Evolutionary conservation across 1,139 yeast species (phyloP).

Genomic region (Meyerozyma guilliermondii): DNA sequence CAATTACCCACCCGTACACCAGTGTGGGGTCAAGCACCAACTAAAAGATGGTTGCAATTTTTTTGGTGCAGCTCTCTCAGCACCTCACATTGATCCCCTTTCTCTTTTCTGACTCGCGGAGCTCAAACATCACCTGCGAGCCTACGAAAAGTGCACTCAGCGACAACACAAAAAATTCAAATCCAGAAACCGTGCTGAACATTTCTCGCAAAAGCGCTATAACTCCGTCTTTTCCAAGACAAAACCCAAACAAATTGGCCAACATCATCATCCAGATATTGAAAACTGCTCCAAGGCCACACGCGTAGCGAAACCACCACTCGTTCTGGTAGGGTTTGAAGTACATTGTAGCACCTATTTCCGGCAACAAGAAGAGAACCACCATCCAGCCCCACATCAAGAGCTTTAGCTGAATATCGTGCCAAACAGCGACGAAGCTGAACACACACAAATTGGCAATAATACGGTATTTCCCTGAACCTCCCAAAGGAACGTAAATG

Average conservation of each 20-base stretch:
- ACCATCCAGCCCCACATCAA: constrained; percentile 96
- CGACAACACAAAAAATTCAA: constrained; percentile 59
- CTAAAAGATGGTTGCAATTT: background rate
- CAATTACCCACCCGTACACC: background rate
- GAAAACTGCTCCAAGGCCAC: constrained; percentile 81
- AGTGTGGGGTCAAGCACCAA: background rate
- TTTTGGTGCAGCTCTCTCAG: constrained; percentile 25
- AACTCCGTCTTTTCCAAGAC: constrained; percentile 87
- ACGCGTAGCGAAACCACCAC: constrained; percentile 75
- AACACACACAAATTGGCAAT: constrained; percentile 82
- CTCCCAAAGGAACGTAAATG: constrained; percentile 79
- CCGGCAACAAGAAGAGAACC: constrained; percentile 86
- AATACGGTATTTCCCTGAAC: constrained; percentile 69
- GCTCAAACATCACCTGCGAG: constrained; percentile 91
- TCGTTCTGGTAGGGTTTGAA: constrained; percentile 37
- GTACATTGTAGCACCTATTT: constrained; percentile 55
- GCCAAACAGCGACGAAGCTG: constrained; percentile 97
- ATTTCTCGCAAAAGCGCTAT: constrained; percentile 59
- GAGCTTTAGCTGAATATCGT: constrained; percentile 83
- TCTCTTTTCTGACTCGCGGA: constrained; percentile 80
- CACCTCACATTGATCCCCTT: constrained; percentile 80
- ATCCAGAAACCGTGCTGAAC: constrained; percentile 65
- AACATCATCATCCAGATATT: constrained; percentile 99
- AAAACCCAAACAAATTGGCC: constrained; percentile 92
- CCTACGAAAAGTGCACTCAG: constrained; percentile 73